Evolutionary conservation across 345 rosid species (phyloP).

Genomic region (Eucalyptus sp.): DNA sequence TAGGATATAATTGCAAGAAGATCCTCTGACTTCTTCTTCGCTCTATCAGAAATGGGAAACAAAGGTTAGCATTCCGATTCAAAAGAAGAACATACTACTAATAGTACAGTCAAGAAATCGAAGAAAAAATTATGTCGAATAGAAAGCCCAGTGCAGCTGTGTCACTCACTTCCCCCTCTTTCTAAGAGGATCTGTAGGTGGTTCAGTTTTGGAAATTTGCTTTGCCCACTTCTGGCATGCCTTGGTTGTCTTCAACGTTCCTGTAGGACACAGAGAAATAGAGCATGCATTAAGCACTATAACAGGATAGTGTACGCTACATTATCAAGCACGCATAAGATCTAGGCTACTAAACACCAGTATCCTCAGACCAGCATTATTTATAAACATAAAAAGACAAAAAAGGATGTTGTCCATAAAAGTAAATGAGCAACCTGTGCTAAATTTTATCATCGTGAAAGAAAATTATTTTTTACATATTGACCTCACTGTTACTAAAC

Average conservation of each 20-base stretch:
- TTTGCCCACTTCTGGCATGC: slow-evolving; percentile 80
- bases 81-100: background rate
- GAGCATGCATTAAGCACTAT: too few relatives aligned
- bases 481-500: background rate
- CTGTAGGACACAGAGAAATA: too few relatives aligned
- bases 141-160: background rate
- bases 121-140: background rate
- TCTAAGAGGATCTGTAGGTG: slow-evolving; percentile 52
- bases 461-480: background rate
- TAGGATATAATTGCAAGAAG: slow-evolving; percentile 51
- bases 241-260: slow-evolving; percentile 50
- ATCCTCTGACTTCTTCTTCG: slow-evolving; percentile 43
- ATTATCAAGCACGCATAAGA: too few relatives aligned
- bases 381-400: background rate
- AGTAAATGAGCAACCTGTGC: background rate
- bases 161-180: slow-evolving; percentile 46
- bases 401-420: background rate
- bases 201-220: slow-evolving; percentile 46
- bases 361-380: too few relatives aligned
- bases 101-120: background rate
- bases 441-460: background rate
- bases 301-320: too few relatives aligned
- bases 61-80: background rate
- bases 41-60: slow-evolving; percentile 13
- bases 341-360: too few relatives aligned